Percentiles rank a stretch among this genome's conserved stretches.
phyloP scores from a whole-genome alignment of 495 filamentous ascomycete genomes.

The Thozetella sp. region DNA sequence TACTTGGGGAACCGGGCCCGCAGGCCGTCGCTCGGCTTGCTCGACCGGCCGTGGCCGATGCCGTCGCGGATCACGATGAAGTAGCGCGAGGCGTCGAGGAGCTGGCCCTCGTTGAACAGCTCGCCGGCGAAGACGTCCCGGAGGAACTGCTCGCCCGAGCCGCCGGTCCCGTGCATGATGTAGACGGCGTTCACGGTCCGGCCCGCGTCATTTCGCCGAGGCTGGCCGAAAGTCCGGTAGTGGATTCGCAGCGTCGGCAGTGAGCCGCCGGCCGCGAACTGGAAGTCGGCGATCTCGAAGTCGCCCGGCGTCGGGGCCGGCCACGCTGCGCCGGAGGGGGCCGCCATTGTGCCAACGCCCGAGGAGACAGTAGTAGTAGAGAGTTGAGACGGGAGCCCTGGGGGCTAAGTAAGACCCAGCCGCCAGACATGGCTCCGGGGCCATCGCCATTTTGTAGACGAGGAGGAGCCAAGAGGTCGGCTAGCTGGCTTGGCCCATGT shows the following conservation, averaged over 20 bases:
- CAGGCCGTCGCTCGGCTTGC: constrained; percentile 7
- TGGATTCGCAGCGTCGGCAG: constrained; percentile 5
- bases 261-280: constrained; percentile 3
- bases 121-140: constrained; percentile 4
- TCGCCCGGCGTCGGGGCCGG: constrained; percentile 5
- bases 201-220: neutral
- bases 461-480: too few relatives aligned
- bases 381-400: too few relatives aligned
- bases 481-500: too few relatives aligned
- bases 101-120: constrained; percentile 7
- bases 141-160: constrained; percentile 8
- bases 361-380: too few relatives aligned
- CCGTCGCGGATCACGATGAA: constrained; percentile 9
- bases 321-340: neutral
- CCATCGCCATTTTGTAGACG: too few relatives aligned
- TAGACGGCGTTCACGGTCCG: constrained; percentile 4
- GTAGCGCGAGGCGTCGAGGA: constrained; percentile 3
- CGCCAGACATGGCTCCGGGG: too few relatives aligned
- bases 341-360: neutral
- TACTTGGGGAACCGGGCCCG: constrained; percentile 5
- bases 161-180: constrained; percentile 9
- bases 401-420: too few relatives aligned
- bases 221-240: constrained; percentile 6
- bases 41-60: constrained; percentile 9
- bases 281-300: constrained; percentile 6